Evolutionary conservation across 176 grass and related monocot genomes (phyloP), one percentile per base, ranked within the genome.

Genomic region (Rhynchospora tenuis): DNA sequence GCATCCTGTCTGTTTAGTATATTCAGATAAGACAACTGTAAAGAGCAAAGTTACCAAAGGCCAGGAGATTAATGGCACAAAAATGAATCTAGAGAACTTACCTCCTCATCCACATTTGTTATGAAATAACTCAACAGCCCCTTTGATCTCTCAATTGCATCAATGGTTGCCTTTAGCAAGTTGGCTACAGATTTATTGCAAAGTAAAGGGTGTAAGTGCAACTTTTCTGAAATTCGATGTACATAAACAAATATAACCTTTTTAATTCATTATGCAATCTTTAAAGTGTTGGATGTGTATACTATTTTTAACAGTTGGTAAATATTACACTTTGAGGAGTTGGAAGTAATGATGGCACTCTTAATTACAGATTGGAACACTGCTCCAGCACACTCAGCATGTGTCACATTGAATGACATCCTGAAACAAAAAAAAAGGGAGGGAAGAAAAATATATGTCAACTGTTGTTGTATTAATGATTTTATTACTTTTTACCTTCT

Each of bases 321-420:
- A 42, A 64, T 44, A 64, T 78, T 93, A 98, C 91, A 82, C 57
- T 84, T 83, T 80, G 86, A 86, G 83, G 91, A 91, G 81, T 86
- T 68, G 48, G 88, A 86, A 90, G 87, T 78, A 78, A 73, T 62
- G 85, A 95, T 48, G 64, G 91, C 96, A 73, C 89, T 88, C 79
- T 84, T 91, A 85, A 93, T 91, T 74, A 95, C 74, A 15, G 91
- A 89, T 38, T 90, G 91, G 81, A 93, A 98, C 64, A 95, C 51
- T 56, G 96, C 93, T 78, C 92, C 93, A 77, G 86, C 93, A 90
- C 91, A 95, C 73, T 98, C 96, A 1, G 88, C 88, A 59, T 95
- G 91, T 78, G 94, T 85, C 82, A 91, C 91, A 80, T 86, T 93
- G 76, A 87, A 98, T 80, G 91, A 88, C 54, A 98, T 79, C 93